Evolutionary conservation across 2,329 filamentous ascomycete species (phyloP).

Genomic region (Phialocephala subalpina): DNA sequence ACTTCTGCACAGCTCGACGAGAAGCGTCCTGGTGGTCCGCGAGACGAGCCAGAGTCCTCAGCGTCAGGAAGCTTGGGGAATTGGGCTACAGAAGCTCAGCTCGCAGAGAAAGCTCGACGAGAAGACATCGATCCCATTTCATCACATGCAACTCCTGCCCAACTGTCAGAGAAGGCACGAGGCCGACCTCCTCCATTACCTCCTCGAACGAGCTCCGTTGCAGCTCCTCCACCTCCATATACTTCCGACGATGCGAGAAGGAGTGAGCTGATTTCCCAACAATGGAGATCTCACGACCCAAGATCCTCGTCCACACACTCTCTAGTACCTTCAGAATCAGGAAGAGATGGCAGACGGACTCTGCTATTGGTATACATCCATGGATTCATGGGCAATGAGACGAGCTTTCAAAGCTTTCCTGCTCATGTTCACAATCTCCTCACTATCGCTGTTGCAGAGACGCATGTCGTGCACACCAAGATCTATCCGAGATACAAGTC

Average conservation of each 20-base stretch:
- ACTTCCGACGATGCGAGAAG: slow-evolving; percentile 39
- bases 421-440: slow-evolving; percentile 84
- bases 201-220: slow-evolving; percentile 33
- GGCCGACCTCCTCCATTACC: slow-evolving; percentile 39
- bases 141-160: slow-evolving; percentile 27
- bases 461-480: slow-evolving; percentile 86
- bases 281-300: slow-evolving; percentile 45
- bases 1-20: slow-evolving; percentile 16
- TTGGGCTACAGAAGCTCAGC: slow-evolving; percentile 31
- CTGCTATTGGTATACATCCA: slow-evolving; percentile 86
- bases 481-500: slow-evolving; percentile 84
- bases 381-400: slow-evolving; percentile 89
- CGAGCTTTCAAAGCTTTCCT: slow-evolving; percentile 87
- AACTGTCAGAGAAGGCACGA: slow-evolving; percentile 28
- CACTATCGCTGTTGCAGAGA: slow-evolving; percentile 69
- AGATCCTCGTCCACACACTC: slow-evolving; percentile 45
- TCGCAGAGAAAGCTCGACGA: slow-evolving; percentile 31
- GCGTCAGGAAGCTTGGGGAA: background rate
- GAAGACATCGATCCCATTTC: slow-evolving; percentile 11
- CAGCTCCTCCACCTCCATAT: slow-evolving; percentile 42
- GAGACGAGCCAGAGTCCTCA: slow-evolving; percentile 19
- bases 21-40: slow-evolving; percentile 9
- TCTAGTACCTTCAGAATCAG: slow-evolving; percentile 41
- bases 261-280: slow-evolving; percentile 41
- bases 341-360: slow-evolving; percentile 50